phyloP scores from a whole-genome alignment of 257 asterid species.

The Avicennia marina region DNA sequence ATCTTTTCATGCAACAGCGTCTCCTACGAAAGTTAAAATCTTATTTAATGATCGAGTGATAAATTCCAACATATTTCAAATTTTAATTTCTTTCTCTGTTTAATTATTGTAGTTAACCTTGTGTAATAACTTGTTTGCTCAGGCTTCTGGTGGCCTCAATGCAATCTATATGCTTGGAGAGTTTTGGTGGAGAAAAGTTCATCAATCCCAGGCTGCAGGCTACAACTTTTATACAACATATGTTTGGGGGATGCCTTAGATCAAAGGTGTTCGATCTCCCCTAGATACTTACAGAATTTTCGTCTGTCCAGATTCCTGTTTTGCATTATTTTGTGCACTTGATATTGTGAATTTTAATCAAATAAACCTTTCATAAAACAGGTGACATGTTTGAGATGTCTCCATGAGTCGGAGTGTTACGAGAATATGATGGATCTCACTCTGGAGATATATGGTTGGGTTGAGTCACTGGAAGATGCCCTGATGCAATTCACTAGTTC shows the following conservation, averaged over 20 bases:
- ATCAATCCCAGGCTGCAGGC: constrained; percentile 73
- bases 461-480: constrained; percentile 78
- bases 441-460: constrained; percentile 79
- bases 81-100: too few relatives aligned
- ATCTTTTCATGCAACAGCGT: too few relatives aligned
- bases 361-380: constrained; percentile 22
- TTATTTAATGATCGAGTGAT: too few relatives aligned
- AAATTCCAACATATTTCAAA: too few relatives aligned
- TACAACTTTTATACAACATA: constrained; percentile 77
- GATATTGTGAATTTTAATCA: background rate
- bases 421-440: constrained; percentile 88
- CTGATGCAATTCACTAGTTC: constrained; percentile 74
- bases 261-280: constrained; percentile 54
- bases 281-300: background rate
- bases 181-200: constrained; percentile 69
- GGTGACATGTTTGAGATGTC: constrained; percentile 78
- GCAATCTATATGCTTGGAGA: constrained; percentile 85
- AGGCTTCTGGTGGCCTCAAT: constrained; percentile 88
- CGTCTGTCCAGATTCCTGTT: background rate
- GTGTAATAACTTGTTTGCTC: constrained; percentile 9
- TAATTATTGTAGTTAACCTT: too few relatives aligned
- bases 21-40: too few relatives aligned
- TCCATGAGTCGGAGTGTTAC: constrained; percentile 64
- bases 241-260: constrained; percentile 76
- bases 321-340: background rate